These are phyloP conservation scores for Komagataella pastoris DNA, from an alignment of 805 yeast species.

Conservation along the genomic window DNA sequence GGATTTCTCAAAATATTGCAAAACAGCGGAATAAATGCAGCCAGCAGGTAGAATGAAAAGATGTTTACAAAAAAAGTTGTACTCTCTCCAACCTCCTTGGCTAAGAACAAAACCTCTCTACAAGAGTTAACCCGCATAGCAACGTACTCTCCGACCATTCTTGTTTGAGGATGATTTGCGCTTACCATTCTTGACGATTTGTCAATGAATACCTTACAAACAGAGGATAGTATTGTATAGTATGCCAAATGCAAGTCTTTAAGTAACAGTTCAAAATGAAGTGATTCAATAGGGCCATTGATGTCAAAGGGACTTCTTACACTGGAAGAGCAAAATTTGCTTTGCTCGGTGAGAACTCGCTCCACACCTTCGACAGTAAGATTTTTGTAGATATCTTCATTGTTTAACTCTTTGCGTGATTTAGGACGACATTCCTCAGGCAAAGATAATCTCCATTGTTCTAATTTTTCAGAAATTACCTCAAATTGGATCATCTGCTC, in stretches of 20 bases:
- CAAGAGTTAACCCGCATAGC: background rate
- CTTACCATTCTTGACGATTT: background rate
- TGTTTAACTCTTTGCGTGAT: background rate
- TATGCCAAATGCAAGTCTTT: background rate
- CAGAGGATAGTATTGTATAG: background rate
- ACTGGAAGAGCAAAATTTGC: background rate
- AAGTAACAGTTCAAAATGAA: background rate
- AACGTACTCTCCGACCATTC: background rate
- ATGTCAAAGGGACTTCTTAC: background rate
- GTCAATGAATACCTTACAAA: background rate
- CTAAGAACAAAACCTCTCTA: background rate
- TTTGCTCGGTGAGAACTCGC: background rate
- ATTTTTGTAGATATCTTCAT: background rate
- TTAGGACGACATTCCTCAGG: background rate
- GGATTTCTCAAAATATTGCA: background rate
- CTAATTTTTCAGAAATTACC: background rate
- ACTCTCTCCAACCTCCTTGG: background rate
- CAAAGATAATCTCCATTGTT: background rate
- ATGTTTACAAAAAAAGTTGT: background rate
- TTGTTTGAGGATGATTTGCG: background rate
- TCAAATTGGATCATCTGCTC: background rate
- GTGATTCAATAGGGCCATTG: background rate
- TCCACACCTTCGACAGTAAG: background rate
- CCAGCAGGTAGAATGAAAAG: background rate
- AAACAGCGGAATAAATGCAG: background rate